phyloP scores from a whole-genome alignment of 305 asterid species.

The Fraxinus platypoda region DNA sequence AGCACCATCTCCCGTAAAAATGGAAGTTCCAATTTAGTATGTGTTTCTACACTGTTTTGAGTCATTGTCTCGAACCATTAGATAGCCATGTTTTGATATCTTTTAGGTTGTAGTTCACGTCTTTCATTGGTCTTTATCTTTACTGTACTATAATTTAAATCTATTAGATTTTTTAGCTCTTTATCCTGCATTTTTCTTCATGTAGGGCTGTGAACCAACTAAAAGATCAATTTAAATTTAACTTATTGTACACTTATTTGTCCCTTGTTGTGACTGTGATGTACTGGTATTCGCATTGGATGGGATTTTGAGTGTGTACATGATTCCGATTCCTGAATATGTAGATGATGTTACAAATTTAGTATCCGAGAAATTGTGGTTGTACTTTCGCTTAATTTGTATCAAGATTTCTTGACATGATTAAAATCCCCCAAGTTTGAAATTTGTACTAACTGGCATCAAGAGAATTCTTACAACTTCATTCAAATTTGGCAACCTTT shows the following conservation, averaged over 20 bases:
- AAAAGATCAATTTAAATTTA: neutral
- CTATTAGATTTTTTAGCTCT: neutral
- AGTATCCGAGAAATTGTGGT: too few relatives aligned
- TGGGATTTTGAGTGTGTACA: too few relatives aligned
- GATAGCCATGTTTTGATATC: neutral
- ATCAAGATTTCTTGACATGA: neutral
- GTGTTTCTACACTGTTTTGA: neutral
- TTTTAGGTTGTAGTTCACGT: neutral
- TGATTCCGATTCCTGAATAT: too few relatives aligned
- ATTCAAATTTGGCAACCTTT: neutral
- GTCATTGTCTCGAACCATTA: neutral
- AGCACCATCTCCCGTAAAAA: conserved; percentile 33
- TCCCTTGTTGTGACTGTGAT: neutral
- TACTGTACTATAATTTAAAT: neutral
- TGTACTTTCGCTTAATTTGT: too few relatives aligned
- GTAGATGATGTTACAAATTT: too few relatives aligned
- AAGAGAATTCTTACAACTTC: neutral
- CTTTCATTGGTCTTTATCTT: neutral
- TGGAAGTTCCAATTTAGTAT: conserved; percentile 47
- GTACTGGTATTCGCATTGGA: neutral
- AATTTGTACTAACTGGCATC: neutral
- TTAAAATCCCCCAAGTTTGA: too few relatives aligned
- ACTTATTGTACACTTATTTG: neutral
- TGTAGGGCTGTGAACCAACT: neutral
- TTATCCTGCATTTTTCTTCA: neutral